Conservation (phyloP, 331 rosid species). For the Telfairia occidentalis region DNA sequence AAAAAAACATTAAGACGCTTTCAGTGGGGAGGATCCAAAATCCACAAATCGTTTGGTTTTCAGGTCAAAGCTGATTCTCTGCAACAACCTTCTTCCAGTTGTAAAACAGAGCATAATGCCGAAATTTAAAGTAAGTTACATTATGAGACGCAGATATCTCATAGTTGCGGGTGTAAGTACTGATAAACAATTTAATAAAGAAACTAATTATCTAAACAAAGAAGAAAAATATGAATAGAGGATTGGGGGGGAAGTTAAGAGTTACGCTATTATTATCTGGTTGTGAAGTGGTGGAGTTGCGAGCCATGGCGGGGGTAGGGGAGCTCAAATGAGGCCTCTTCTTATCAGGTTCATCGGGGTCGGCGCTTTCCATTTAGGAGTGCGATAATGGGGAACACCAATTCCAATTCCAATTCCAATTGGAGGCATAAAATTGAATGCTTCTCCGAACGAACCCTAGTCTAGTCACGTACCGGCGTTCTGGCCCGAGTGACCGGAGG, state of each 20-base stretch:
- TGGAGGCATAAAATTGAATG: conserved; percentile 3
- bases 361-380: conserved; percentile 48
- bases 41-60: background rate
- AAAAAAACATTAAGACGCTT: background rate
- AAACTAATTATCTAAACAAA: background rate
- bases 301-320: conserved; percentile 36
- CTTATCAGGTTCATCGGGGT: conserved; percentile 56
- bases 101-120: background rate
- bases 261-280: conserved; percentile 39
- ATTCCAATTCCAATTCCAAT: too few species aligned
- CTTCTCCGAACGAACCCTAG: too few species aligned
- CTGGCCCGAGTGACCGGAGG: background rate
- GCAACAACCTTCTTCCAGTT: background rate
- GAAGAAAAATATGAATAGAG: background rate
- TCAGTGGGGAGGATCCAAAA: background rate
- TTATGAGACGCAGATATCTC: background rate
- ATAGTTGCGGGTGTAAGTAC: background rate
- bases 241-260: background rate
- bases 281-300: conserved; percentile 44
- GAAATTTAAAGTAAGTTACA: background rate
- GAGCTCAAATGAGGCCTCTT: conserved; percentile 70
- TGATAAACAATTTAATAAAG: background rate
- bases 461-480: conserved; percentile 2
- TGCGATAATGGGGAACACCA: conserved; percentile 20
- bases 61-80: background rate